phyloP scores from a whole-genome alignment of 108 stramenopile genomes.

The Nitzschia putrida region DNA sequence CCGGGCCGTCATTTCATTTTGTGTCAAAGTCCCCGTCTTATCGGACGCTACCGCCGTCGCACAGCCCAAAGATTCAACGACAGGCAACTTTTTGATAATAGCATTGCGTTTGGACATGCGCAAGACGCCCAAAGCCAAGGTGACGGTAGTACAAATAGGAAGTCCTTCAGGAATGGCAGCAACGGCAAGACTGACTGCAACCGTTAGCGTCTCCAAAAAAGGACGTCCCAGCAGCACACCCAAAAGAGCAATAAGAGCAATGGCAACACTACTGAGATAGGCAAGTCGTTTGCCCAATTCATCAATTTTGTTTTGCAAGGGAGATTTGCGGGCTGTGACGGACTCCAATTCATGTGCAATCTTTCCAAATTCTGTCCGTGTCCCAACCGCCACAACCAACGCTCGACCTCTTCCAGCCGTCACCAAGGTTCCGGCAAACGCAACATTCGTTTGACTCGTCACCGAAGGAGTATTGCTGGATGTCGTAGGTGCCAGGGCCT shows the following conservation, averaged over 20 bases:
- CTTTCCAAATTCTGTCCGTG: constrained; percentile 90
- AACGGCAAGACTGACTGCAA: constrained; percentile 96
- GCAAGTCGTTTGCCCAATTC: constrained; percentile 89
- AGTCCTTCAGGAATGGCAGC: constrained; percentile 96
- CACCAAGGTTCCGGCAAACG: constrained; percentile 93
- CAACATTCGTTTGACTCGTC: constrained; percentile 88
- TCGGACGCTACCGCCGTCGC: constrained; percentile 92
- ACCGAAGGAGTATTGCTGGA: constrained; percentile 26
- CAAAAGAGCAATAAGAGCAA: constrained; percentile 82
- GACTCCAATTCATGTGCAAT: constrained; percentile 80
- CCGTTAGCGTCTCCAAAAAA: constrained; percentile 85
- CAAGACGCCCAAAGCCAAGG: constrained; percentile 90
- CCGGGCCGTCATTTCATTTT: constrained; percentile 94
- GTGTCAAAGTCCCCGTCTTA: constrained; percentile 98
- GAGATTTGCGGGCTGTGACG: constrained; percentile 82
- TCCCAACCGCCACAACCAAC: constrained; percentile 87
- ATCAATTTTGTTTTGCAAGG: constrained; percentile 95
- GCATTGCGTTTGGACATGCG: constrained; percentile 90
- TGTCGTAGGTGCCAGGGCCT: background rate
- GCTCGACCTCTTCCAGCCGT: constrained; percentile 87
- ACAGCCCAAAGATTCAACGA: constrained; percentile 95
- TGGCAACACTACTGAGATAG: constrained; percentile 73
- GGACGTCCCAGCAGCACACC: constrained; percentile 84
- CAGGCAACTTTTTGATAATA: constrained; percentile 93
- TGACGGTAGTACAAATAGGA: constrained; percentile 89